Base-by-base conservation (phyloP, 768 basidiomycete genomes). In the Kwoniella heveanensis region DNA sequence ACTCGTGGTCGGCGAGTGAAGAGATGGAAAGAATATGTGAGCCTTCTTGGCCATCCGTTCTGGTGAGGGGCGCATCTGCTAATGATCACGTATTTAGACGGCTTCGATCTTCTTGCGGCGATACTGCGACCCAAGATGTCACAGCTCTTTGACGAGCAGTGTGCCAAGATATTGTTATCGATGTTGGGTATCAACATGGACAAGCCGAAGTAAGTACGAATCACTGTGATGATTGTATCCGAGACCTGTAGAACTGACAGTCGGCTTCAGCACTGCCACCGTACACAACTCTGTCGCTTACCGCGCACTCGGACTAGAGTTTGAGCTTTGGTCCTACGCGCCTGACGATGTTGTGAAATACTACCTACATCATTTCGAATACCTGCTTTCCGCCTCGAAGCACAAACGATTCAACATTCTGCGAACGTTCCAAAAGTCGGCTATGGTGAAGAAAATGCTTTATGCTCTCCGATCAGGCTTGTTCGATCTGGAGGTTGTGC, bases 1-100 rank as follows among this genome's bases (percentile, higher is more conserved):
- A 89, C 68, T 90, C 86, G 70, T 97, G 94, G 94, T 86, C 90
- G 71, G 92, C 91, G 72, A 93, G 90, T 36, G 93, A 94, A 74
- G 94, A 96, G 69, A 92, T 94, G 88, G 93, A 95, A 74, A 83
- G 88, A 32, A 80, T 92, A 57, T 86, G 92, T 92, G 70, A 72
- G 88, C 83, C 9, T 66, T n/a, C 17, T 61, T n/a, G 27, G 19
- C 21, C 51, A 46, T 48, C 24, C 17, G 1, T 6, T 17, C 26
- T 1, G 25, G 7, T 10, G 17, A 24, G 48, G 7, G 4, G 22
- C 25, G 10, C 22, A 6, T 32, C 32, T 6, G 13, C 25, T 49
- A 26, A 49, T 22, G 25, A 24, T 2, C 19, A 47, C 17, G n/a
- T 29, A 2, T n/a, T n/a, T 68, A 92, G 91, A 88, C 57, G 93